phyloP scores from a whole-genome alignment of 2,329 filamentous ascomycete genomes.

The Emergomyces africanus region DNA sequence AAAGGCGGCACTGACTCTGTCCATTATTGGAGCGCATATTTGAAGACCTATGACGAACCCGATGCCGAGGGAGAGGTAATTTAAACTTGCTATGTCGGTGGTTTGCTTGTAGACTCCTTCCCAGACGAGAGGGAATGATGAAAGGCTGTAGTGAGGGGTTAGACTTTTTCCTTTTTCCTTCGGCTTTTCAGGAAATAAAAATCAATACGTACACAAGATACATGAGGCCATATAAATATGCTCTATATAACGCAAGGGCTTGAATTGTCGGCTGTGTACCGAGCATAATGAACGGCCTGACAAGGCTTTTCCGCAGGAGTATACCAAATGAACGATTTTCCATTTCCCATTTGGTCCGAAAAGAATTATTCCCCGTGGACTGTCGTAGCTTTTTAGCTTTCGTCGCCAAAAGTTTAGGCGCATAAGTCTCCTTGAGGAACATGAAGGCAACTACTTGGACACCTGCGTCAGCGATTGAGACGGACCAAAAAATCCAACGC shows the following conservation, averaged over 20 bases:
- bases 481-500: constrained; percentile 62
- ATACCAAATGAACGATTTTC: constrained; percentile 20
- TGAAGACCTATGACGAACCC: constrained; percentile 49
- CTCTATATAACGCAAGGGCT: constrained; percentile 42
- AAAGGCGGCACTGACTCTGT: constrained; percentile 3
- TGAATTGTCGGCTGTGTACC: constrained; percentile 49
- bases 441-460: constrained; percentile 51
- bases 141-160: constrained; percentile 25
- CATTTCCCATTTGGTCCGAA: constrained; percentile 15
- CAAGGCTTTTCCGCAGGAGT: constrained; percentile 30
- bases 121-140: constrained; percentile 51
- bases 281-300: constrained; percentile 45
- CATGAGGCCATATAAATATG: constrained; percentile 48
- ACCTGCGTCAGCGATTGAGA: constrained; percentile 48
- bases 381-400: constrained; percentile 40
- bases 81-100: constrained; percentile 47
- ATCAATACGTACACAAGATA: constrained; percentile 39
- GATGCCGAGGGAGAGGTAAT: constrained; percentile 50
- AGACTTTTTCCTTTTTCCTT: neutral
- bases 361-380: constrained; percentile 19
- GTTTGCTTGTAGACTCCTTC: constrained; percentile 40
- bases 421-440: constrained; percentile 53
- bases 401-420: constrained; percentile 46
- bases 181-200: neutral
- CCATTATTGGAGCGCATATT: constrained; percentile 25